Evolutionary conservation across 768 basidiomycete species (phyloP).

Genomic region (Lentinula aciculospora): DNA sequence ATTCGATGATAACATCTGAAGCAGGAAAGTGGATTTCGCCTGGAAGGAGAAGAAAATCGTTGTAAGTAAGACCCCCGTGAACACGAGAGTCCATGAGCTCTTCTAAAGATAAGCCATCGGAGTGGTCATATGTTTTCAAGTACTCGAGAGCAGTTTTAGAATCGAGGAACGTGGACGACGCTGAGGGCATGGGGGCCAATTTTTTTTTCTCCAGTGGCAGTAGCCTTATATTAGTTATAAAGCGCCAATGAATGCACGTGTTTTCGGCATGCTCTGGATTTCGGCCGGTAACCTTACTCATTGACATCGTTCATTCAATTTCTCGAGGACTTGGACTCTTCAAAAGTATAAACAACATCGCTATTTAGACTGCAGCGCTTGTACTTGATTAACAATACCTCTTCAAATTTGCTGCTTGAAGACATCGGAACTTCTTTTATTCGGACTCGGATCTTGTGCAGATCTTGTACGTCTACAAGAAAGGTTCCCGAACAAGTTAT

Average conservation of each 20-base stretch:
- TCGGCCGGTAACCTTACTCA: too few species aligned
- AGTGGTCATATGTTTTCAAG: constrained; percentile 61
- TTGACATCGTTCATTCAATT: too few species aligned
- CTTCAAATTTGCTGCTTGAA: too few species aligned
- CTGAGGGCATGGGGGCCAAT: constrained; percentile 17
- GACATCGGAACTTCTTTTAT: too few species aligned
- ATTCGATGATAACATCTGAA: constrained; percentile 74
- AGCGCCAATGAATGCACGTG: not conserved
- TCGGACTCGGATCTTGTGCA: too few species aligned
- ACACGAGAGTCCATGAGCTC: constrained; percentile 86
- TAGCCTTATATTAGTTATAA: too few species aligned
- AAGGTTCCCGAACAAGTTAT: too few species aligned
- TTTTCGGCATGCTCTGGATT: not conserved
- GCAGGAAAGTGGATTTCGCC: constrained; percentile 95
- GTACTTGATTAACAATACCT: too few species aligned
- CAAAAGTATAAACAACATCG: too few species aligned
- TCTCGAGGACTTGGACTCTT: too few species aligned
- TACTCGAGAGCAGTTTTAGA: constrained; percentile 69
- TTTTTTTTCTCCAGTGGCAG: not conserved
- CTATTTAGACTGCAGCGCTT: too few species aligned
- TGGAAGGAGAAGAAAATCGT: constrained; percentile 91
- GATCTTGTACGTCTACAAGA: too few species aligned
- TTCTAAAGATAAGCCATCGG: constrained; percentile 78
- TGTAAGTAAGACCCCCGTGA: constrained; percentile 94
- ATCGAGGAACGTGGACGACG: constrained; percentile 44